These are phyloP conservation scores for Pulveroboletus sp. DNA, from an alignment of 768 basidiomycete genomes.

Conservation along the genomic window DNA sequence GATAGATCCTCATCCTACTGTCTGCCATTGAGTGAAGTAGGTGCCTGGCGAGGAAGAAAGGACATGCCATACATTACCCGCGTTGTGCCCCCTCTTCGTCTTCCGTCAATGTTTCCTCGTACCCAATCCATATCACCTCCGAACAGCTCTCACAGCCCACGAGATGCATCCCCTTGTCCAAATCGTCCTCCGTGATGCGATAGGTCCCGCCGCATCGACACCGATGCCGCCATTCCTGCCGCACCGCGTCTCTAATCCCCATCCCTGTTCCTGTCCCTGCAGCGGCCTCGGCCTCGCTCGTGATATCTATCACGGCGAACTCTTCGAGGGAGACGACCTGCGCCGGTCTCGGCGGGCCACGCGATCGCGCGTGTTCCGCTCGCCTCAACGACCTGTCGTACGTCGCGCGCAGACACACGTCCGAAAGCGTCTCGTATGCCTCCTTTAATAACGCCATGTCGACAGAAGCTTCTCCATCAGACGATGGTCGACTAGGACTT, in stretches of 20 bases:
- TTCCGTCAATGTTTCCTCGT: slow-evolving; percentile 47
- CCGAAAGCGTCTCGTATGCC: slow-evolving; percentile 61
- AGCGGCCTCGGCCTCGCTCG: background rate
- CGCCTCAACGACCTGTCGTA: slow-evolving; percentile 42
- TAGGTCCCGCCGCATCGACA: slow-evolving; percentile 78
- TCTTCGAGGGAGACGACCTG: slow-evolving; percentile 77
- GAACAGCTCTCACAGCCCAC: slow-evolving; percentile 74
- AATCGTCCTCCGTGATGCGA: slow-evolving; percentile 48
- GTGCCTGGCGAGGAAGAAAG: too few relatives aligned
- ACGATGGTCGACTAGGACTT: background rate
- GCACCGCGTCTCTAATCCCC: slow-evolving; percentile 31
- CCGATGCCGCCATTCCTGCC: slow-evolving; percentile 46
- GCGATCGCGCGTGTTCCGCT: slow-evolving; percentile 5
- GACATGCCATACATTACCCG: too few relatives aligned
- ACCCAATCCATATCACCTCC: slow-evolving; percentile 83
- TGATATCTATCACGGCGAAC: slow-evolving; percentile 33
- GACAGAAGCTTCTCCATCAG: slow-evolving; percentile 3
- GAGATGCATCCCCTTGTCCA: slow-evolving; percentile 71
- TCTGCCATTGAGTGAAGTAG: too few relatives aligned
- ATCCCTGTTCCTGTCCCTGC: background rate
- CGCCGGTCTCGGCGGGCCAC: slow-evolving; percentile 63
- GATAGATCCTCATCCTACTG: too few relatives aligned
- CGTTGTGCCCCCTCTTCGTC: too few relatives aligned
- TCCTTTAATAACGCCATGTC: slow-evolving; percentile 62
- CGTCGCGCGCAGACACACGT: slow-evolving; percentile 41